These are phyloP conservation scores for Populus tomentosa DNA, from an alignment of 441 rosid genomes.

Conservation along the genomic window DNA sequence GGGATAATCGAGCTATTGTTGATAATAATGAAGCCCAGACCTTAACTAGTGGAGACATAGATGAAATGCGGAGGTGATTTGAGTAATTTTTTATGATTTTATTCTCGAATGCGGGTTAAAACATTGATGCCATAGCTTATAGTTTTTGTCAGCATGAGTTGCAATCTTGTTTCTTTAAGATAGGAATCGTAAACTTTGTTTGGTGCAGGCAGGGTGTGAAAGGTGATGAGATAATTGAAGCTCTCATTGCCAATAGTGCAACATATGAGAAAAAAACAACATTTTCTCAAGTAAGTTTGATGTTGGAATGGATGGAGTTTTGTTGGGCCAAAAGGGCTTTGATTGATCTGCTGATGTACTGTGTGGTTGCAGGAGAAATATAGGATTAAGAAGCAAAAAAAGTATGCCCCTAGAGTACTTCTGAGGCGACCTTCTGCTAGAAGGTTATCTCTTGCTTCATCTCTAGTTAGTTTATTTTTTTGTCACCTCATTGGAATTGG, in stretches of 20 bases:
- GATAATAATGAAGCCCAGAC: constrained; percentile 83
- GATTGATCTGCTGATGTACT: constrained; percentile 4
- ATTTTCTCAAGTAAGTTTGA: constrained; percentile 66
- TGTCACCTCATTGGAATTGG: neutral
- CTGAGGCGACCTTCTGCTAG: constrained; percentile 72
- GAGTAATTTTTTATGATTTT: neutral
- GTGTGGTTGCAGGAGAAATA: constrained; percentile 68
- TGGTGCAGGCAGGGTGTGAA: constrained; percentile 76
- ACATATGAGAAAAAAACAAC: constrained; percentile 81
- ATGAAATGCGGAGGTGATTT: constrained; percentile 44
- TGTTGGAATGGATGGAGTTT: neutral
- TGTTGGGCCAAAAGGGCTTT: neutral
- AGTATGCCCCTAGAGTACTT: constrained; percentile 85
- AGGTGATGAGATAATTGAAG: constrained; percentile 80
- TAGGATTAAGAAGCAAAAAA: constrained; percentile 80
- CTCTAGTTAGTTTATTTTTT: neutral
- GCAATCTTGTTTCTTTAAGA: neutral
- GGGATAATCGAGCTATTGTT: constrained; percentile 67
- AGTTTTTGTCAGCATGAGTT: neutral
- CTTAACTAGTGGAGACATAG: constrained; percentile 76
- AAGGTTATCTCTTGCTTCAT: constrained; percentile 33
- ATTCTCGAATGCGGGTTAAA: neutral
- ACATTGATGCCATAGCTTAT: neutral
- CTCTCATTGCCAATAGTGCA: constrained; percentile 83
- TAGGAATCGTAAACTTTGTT: constrained; percentile 1